Conservation (phyloP, 2,329 filamentous ascomycete species). For the Curvularia hawaiiensis region DNA sequence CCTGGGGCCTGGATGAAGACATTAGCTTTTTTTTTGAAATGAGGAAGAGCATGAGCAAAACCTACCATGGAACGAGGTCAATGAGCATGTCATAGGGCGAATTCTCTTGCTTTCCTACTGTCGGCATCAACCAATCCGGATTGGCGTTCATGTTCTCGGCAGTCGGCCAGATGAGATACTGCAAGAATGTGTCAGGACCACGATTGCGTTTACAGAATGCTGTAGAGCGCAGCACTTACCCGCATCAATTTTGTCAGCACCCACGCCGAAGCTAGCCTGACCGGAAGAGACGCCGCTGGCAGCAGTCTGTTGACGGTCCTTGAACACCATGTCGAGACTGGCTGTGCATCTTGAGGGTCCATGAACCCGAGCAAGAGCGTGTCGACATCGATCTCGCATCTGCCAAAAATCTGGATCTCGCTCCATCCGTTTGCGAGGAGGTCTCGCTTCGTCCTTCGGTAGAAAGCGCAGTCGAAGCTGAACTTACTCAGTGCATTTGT, state of each 20-base stretch:
- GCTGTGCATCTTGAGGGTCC: slow-evolving; percentile 41
- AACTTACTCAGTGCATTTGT: slow-evolving; percentile 36
- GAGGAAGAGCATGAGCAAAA: background rate
- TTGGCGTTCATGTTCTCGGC: slow-evolving; percentile 43
- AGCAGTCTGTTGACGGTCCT: slow-evolving; percentile 41
- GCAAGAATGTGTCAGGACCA: slow-evolving; percentile 15
- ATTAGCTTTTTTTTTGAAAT: slow-evolving; percentile 16
- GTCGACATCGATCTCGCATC: slow-evolving; percentile 43
- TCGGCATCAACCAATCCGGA: slow-evolving; percentile 44
- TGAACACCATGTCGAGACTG: slow-evolving; percentile 43
- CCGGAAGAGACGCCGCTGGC: slow-evolving; percentile 29
- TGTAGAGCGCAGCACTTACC: slow-evolving; percentile 26
- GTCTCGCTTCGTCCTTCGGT: slow-evolving; percentile 39
- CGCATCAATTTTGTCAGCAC: slow-evolving; percentile 45
- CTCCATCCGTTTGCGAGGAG: slow-evolving; percentile 42
- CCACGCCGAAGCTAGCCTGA: slow-evolving; percentile 41
- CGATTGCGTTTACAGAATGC: background rate
- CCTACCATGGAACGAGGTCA: slow-evolving; percentile 44
- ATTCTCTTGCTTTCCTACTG: slow-evolving; percentile 35
- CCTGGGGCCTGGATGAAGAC: slow-evolving; percentile 33
- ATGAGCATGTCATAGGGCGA: slow-evolving; percentile 41
- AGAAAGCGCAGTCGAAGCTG: slow-evolving; percentile 43
- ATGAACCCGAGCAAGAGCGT: slow-evolving; percentile 41
- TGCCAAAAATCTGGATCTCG: slow-evolving; percentile 40
- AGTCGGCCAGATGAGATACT: slow-evolving; percentile 47